Conservation (phyloP, 257 asterid genomes). For the Lycium barbarum region DNA sequence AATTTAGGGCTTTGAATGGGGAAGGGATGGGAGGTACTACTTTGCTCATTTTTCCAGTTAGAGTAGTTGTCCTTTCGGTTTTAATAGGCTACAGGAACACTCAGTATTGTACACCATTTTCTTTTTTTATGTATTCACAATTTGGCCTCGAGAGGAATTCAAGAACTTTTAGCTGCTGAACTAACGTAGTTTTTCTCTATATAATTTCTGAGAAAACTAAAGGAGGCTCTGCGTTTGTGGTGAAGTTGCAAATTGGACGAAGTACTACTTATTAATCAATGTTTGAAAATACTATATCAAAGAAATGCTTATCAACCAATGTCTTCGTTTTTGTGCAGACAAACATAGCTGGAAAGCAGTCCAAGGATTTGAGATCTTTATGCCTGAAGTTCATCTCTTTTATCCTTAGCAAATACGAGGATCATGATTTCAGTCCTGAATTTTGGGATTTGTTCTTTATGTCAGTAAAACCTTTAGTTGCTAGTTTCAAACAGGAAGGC, state of each 20-base stretch:
- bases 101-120: background rate
- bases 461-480: conserved; percentile 68
- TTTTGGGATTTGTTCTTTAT: conserved; percentile 83
- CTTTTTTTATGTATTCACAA: background rate
- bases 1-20: background rate
- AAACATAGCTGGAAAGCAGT: conserved; percentile 62
- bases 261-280: background rate
- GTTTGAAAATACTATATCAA: background rate
- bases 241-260: background rate
- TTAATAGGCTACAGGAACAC: conserved; percentile 19
- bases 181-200: background rate
- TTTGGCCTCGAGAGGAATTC: conserved; percentile 8
- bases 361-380: conserved; percentile 84
- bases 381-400: conserved; percentile 75
- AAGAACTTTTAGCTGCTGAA: background rate
- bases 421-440: conserved; percentile 65
- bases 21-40: conserved; percentile 6
- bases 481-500: conserved; percentile 79
- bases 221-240: conserved; percentile 8
- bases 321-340: conserved; percentile 56
- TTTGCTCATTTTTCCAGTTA: conserved; percentile 13
- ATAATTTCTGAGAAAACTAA: background rate
- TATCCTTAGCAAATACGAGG: conserved; percentile 65
- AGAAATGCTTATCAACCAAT: conserved; percentile 29
- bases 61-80: background rate